Evolutionary conservation across 2,329 filamentous ascomycete species (phyloP).

Genomic region (Epichloe bromicola): DNA sequence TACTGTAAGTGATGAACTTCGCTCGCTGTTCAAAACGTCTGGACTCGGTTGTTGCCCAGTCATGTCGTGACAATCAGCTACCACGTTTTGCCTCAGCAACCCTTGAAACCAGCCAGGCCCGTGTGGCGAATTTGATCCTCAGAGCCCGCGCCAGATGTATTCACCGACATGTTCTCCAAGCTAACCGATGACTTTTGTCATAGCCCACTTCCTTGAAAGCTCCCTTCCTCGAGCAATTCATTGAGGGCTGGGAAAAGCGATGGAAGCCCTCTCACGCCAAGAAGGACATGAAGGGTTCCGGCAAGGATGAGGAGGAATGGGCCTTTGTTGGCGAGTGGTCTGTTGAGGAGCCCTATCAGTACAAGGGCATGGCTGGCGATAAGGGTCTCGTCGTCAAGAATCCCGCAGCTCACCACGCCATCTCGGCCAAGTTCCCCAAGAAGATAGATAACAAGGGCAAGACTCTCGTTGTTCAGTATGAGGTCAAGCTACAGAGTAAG

Average conservation of each 20-base stretch:
- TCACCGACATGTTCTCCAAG: neutral
- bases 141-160: neutral
- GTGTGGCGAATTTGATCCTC: neutral
- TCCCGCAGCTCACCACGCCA: conserved; percentile 93
- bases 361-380: conserved; percentile 88
- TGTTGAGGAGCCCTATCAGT: conserved; percentile 83
- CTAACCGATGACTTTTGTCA: conserved; percentile 10
- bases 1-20: conserved; percentile 51
- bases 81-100: neutral
- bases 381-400: conserved; percentile 98
- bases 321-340: conserved; percentile 53
- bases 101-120: neutral
- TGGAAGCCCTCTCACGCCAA: conserved; percentile 96
- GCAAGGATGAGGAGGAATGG: conserved; percentile 40
- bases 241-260: conserved; percentile 82
- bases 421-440: conserved; percentile 96
- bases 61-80: neutral
- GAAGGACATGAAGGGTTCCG: conserved; percentile 68
- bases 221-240: conserved; percentile 97
- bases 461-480: conserved; percentile 94
- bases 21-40: neutral
- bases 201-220: conserved; percentile 83
- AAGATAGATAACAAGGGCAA: conserved; percentile 96
- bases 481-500: conserved; percentile 97
- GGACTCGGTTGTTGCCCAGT: neutral